phyloP scores from a whole-genome alignment of 768 basidiomycete genomes.

The Stropharia rugosoannulata region DNA sequence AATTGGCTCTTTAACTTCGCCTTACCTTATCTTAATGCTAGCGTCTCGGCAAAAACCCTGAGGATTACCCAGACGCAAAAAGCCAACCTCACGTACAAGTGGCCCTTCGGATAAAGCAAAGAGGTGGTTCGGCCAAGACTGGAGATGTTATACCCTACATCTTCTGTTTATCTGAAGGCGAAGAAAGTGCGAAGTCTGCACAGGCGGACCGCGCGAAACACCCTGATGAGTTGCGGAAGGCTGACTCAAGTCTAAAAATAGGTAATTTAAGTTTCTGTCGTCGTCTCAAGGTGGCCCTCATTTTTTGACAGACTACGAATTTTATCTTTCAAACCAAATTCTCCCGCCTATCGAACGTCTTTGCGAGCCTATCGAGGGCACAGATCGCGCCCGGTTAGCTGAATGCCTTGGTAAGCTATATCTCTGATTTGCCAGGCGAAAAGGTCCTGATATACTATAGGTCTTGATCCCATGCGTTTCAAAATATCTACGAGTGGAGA shows the following conservation, averaged over 20 bases:
- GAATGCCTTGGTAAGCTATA: conserved; percentile 80
- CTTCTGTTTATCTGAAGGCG: conserved; percentile 81
- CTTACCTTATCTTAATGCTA: conserved; percentile 27
- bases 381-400: conserved; percentile 86
- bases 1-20: not conserved
- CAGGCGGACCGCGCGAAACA: conserved; percentile 92
- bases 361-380: conserved; percentile 96
- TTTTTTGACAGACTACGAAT: conserved; percentile 71
- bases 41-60: conserved; percentile 95
- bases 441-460: conserved; percentile 50
- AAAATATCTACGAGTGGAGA: conserved; percentile 39
- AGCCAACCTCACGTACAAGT: conserved; percentile 97
- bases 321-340: conserved; percentile 89
- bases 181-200: conserved; percentile 64
- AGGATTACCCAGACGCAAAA: conserved; percentile 96
- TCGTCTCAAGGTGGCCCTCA: not conserved
- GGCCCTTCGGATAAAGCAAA: conserved; percentile 84
- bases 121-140: conserved; percentile 72
- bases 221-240: conserved; percentile 86
- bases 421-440: conserved; percentile 22
- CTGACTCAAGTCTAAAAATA: conserved; percentile 64
- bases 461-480: conserved; percentile 32
- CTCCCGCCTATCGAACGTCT: conserved; percentile 93
- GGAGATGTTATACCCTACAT: conserved; percentile 97
- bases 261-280: conserved; percentile 43